A percentile compares a stretch with the other conserved stretches of the same genome.
phyloP scores from a whole-genome alignment of 306 rosid species.

The Arachis hypogaea region DNA sequence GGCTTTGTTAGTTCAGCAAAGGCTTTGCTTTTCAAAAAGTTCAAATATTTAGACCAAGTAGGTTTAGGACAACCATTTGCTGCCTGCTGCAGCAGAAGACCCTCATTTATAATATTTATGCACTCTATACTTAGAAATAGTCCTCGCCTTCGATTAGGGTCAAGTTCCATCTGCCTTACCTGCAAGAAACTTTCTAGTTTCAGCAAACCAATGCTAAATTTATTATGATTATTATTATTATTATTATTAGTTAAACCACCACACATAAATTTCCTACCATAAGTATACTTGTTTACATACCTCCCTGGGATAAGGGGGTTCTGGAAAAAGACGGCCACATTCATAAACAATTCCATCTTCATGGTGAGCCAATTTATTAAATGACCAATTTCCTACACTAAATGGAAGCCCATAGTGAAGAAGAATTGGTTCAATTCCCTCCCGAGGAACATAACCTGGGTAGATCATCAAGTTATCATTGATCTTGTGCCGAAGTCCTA shows the following conservation, averaged over 20 bases:
- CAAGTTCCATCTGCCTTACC: slow-evolving; percentile 70
- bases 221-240: background rate
- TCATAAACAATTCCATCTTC: slow-evolving; percentile 79
- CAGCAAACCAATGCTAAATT: slow-evolving; percentile 20
- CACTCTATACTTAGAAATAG: slow-evolving; percentile 78
- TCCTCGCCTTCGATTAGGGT: slow-evolving; percentile 59
- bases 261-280: slow-evolving; percentile 10
- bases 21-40: slow-evolving; percentile 83
- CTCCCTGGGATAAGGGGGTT: slow-evolving; percentile 96
- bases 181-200: slow-evolving; percentile 46
- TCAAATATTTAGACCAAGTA: slow-evolving; percentile 79
- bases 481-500: slow-evolving; percentile 94
- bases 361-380: slow-evolving; percentile 80
- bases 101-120: slow-evolving; percentile 82
- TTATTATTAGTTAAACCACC: background rate
- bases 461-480: slow-evolving; percentile 96
- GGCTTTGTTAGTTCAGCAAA: slow-evolving; percentile 82
- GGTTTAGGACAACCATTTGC: slow-evolving; percentile 88
- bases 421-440: slow-evolving; percentile 87
- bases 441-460: slow-evolving; percentile 86
- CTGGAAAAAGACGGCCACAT: slow-evolving; percentile 83
- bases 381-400: slow-evolving; percentile 93
- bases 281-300: slow-evolving; percentile 48
- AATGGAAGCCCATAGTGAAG: slow-evolving; percentile 93
- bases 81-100: slow-evolving; percentile 79